A percentile compares a stretch with the other conserved stretches of the same genome.
Conservation (phyloP, 2,329 filamentous ascomycete genomes). For the Cladosporium sp. region DNA sequence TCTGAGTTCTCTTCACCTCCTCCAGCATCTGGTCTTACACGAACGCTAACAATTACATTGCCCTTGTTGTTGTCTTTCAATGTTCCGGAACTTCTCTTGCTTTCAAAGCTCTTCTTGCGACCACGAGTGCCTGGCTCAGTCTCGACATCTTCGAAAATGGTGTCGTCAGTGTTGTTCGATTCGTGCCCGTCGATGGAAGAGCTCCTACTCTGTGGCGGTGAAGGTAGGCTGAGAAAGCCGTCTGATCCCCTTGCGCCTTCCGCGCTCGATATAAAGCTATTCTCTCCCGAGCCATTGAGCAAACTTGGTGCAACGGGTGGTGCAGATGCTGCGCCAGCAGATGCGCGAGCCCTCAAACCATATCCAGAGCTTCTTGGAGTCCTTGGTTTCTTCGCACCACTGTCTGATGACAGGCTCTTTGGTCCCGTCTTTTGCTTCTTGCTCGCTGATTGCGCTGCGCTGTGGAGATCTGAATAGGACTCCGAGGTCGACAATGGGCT, state of each 20-base stretch:
- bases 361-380: slow-evolving; percentile 30
- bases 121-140: slow-evolving; percentile 48
- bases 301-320: slow-evolving; percentile 57
- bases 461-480: slow-evolving; percentile 31
- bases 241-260: slow-evolving; percentile 64
- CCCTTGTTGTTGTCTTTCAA: slow-evolving; percentile 70
- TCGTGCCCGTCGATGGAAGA: slow-evolving; percentile 73
- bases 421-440: slow-evolving; percentile 26
- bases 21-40: slow-evolving; percentile 77
- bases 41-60: slow-evolving; percentile 92
- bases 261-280: slow-evolving; percentile 62
- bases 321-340: slow-evolving; percentile 26
- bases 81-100: slow-evolving; percentile 26
- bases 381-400: slow-evolving; percentile 24
- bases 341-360: slow-evolving; percentile 45
- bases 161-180: slow-evolving; percentile 85
- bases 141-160: slow-evolving; percentile 75
- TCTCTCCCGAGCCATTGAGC: slow-evolving; percentile 72
- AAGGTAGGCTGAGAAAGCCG: slow-evolving; percentile 70
- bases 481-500: slow-evolving; percentile 49
- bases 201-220: slow-evolving; percentile 80
- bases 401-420: slow-evolving; percentile 30
- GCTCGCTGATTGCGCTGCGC: slow-evolving; percentile 30
- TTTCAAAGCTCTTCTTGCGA: slow-evolving; percentile 35
- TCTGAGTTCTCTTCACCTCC: slow-evolving; percentile 55